Evolutionary conservation across 2,329 filamentous ascomycete species (phyloP), one percentile per base, ranked within the genome.

Genomic region (Trichoderma koningiopsis): DNA sequence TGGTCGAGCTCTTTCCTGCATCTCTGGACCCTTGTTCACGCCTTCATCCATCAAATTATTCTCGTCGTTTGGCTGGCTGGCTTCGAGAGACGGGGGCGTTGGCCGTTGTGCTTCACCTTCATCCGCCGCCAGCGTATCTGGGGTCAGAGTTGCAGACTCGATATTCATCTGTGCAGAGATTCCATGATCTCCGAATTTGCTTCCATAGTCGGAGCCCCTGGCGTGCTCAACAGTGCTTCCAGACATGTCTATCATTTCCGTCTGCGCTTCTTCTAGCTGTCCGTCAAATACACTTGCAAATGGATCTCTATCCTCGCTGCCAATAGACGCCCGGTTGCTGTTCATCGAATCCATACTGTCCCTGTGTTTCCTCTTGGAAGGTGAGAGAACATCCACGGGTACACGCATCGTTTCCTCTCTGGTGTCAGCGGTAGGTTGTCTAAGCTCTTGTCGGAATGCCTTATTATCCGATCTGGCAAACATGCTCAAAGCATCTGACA

Each of bases 391-490:
- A 31, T 83, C 82, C n/a, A 79, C 70, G 14, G 73, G 72, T n/a
- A 66, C 29, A 11, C 71, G 56, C 31, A 68, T 71, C 67, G 70
- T 74, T 11, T 70, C 66, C 27, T 74, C 72, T 10, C 53, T 71
- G 8, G 70, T 53, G n/a, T 75, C 72, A 7, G 72, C 71, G 59
- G 73, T 72, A 71, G 84, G 82, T 52, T 80, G 78, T 24, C 77
- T 77, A 7, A 87, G 77, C 72, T 88, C 86, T 61, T 82, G 80
- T 22, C 81, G 80, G 75, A 88, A 88, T 2, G 80, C 79, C 68
- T 81, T 82, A 71, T 88, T 88, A 62, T 88, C 86, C 47, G 80
- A 80, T 49, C 80, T 81, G 5, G 84, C 79, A 73, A 88, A 88
- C 37, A 81, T 79, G 76, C 85, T 77, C 11, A 80, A 71, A 2